These are phyloP conservation scores for Aureobasidium leucospermi DNA, from an alignment of 2,329 filamentous ascomycete genomes.

Conservation along the genomic window DNA sequence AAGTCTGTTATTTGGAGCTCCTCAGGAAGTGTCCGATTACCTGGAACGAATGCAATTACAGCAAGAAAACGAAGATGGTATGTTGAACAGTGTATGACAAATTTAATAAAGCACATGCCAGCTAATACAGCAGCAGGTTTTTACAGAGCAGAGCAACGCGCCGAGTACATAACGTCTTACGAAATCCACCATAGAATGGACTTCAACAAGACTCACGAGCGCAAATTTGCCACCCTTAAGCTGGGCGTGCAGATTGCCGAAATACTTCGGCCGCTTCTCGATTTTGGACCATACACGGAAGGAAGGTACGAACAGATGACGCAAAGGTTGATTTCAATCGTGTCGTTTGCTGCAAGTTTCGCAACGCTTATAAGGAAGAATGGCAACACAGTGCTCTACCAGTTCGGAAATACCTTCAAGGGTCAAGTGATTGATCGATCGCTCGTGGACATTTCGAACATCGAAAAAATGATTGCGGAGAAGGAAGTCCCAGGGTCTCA, in stretches of 20 bases:
- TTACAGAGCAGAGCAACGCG: slow-evolving; percentile 20
- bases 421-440: slow-evolving; percentile 25
- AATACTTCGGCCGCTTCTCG: slow-evolving; percentile 18
- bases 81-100: background rate
- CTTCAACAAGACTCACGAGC: background rate
- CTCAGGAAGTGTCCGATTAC: slow-evolving; percentile 18
- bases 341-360: slow-evolving; percentile 18
- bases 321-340: slow-evolving; percentile 16
- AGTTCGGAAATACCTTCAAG: slow-evolving; percentile 27
- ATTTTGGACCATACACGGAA: background rate
- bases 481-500: slow-evolving; percentile 19
- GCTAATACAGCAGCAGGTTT: slow-evolving; percentile 21
- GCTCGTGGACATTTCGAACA: slow-evolving; percentile 24
- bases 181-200: background rate
- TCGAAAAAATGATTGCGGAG: slow-evolving; percentile 18
- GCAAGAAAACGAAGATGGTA: slow-evolving; percentile 35
- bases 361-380: slow-evolving; percentile 20
- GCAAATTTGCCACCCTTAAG: background rate
- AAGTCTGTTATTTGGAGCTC: slow-evolving; percentile 24
- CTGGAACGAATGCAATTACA: slow-evolving; percentile 33
- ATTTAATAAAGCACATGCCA: background rate
- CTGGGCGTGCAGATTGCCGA: slow-evolving; percentile 16
- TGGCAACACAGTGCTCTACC: slow-evolving; percentile 21
- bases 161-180: slow-evolving; percentile 13
- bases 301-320: background rate